Evolutionary conservation across 805 yeast species (phyloP), one percentile per base, ranked within the genome.

Genomic region (Hyphopichia homilentoma): DNA sequence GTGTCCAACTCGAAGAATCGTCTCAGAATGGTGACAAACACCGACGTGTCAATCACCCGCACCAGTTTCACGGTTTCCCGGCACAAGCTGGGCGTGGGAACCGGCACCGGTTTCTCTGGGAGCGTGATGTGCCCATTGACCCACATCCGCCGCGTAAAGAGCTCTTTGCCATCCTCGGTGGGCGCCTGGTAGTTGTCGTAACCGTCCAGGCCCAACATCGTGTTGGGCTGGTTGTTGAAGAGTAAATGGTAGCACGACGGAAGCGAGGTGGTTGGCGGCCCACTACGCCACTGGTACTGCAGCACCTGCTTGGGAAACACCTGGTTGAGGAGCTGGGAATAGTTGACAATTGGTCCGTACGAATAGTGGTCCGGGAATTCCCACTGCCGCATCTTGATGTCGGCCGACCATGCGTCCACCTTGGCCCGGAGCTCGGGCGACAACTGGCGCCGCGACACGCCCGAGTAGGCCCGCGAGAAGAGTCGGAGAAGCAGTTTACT

Each of bases 181-280:
- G 94, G 95, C 1, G 88, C 77, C 48, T 84, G 93, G 44, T 82
- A 76, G 28, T 79, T 68, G 42, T 84, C 94, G 56, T 86, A 88
- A 1, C 96, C 96, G 54, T 88, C 97, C 2, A 44, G 29, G 2
- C 82, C 79, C 13, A 86, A 50, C 3, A 57, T 55, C 1, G 42
- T 29, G 22, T 73, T 66, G 4, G 62, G 45, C 16, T 86, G 88
- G 45, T 81, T 83, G 54, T 78, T 78, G 50, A 70, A 86, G 1
- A 83, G 51, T 32, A 87, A 67, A 38, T 83, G 87, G 39, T 75
- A 79, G 1, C 90, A n/a, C n/a, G n/a, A n/a, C n/a, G n/a, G n/a
- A 93, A n/a, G n/a, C n/a, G n/a, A n/a, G n/a, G n/a, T n/a, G n/a
- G n/a, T n/a, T n/a, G n/a, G n/a, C n/a, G n/a, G n/a, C n/a, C n/a